Conservation (phyloP, 2,329 filamentous ascomycete genomes). For the Hypocreales sp. region DNA sequence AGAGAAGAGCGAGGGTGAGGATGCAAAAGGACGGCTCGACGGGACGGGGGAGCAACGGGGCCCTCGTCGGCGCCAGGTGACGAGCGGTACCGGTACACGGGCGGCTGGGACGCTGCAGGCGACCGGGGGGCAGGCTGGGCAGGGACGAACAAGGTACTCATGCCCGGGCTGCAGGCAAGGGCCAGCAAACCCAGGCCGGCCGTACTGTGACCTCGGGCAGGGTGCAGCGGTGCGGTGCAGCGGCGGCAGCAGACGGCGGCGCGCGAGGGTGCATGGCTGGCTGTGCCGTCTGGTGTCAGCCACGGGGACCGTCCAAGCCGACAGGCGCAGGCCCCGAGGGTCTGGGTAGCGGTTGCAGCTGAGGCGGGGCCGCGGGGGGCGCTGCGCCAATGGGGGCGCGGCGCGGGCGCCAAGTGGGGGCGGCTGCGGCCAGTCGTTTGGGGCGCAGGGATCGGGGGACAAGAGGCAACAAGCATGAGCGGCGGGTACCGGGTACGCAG, state of each 20-base stretch:
- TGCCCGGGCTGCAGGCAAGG: too few relatives aligned
- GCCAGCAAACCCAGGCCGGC: too few relatives aligned
- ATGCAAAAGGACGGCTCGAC: neutral
- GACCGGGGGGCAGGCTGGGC: too few relatives aligned
- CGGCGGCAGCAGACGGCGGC: too few relatives aligned
- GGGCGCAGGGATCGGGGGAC: neutral
- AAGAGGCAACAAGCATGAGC: too few relatives aligned
- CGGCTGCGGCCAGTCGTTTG: neutral
- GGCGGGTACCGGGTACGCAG: too few relatives aligned
- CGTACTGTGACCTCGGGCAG: too few relatives aligned
- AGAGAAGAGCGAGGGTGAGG: conserved; percentile 1
- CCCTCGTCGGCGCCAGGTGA: neutral
- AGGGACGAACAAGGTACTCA: too few relatives aligned
- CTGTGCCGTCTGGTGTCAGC: neutral
- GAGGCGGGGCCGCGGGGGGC: neutral
- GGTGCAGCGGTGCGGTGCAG: too few relatives aligned
- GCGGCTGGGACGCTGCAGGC: neutral
- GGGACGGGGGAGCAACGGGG: neutral
- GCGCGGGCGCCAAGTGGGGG: neutral
- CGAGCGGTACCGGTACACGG: neutral
- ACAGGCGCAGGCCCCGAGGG: conserved; percentile 3
- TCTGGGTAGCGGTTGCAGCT: conserved; percentile 4
- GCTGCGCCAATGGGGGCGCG: conserved; percentile 1
- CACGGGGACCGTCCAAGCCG: neutral
- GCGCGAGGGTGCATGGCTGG: neutral